phyloP scores from a whole-genome alignment of 345 rosid species.

The Populus alba region DNA sequence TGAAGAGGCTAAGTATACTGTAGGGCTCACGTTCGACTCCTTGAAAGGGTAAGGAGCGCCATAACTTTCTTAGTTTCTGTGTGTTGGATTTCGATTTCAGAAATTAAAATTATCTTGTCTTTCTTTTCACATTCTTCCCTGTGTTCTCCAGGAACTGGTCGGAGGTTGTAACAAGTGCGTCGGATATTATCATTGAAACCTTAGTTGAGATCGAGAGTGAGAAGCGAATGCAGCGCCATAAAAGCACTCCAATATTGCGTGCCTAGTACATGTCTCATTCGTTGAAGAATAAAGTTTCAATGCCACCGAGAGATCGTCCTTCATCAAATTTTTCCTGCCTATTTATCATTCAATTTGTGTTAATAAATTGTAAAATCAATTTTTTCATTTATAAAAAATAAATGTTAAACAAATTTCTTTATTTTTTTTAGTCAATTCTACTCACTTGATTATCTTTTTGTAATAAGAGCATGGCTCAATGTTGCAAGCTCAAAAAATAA shows the following conservation, averaged over 20 bases:
- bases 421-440: not conserved
- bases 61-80: not conserved
- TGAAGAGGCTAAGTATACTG: slow-evolving; percentile 64
- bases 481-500: no score
- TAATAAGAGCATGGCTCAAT: not conserved
- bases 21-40: slow-evolving; percentile 63
- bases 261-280: not conserved
- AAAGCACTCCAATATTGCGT: slow-evolving; percentile 4
- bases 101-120: not conserved
- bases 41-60: slow-evolving; percentile 46
- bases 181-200: slow-evolving; percentile 55
- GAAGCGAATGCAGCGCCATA: slow-evolving; percentile 15
- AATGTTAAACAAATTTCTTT: not conserved
- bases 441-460: not conserved
- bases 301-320: not conserved
- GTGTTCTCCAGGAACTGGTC: slow-evolving; percentile 49
- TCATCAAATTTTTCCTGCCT: not conserved
- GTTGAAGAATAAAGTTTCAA: not conserved
- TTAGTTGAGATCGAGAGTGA: slow-evolving; percentile 50
- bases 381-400: not conserved
- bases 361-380: not conserved
- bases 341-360: not conserved
- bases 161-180: slow-evolving; percentile 55
- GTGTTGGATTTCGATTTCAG: no score
- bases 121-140: not conserved